Conservation (phyloP, 495 filamentous ascomycete genomes). For the Collariella sp. region DNA sequence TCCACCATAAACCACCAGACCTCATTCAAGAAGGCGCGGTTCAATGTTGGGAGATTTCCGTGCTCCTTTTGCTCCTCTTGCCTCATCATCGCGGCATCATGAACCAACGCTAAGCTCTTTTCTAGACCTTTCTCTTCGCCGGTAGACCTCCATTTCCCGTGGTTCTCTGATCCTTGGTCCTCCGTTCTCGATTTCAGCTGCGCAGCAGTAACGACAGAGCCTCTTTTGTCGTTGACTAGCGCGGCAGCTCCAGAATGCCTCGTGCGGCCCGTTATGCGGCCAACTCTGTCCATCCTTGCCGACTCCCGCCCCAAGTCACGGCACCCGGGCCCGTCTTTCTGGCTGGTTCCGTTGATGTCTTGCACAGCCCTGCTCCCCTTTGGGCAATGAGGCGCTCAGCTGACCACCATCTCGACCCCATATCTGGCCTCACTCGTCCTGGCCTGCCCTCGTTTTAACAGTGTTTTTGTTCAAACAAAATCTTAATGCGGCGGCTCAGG, state of each 20-base stretch:
- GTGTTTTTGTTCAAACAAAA: too few species aligned
- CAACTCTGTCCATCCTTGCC: not conserved
- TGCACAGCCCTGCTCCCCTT: slow-evolving; percentile 8
- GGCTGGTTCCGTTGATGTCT: not conserved
- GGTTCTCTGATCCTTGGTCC: too few species aligned
- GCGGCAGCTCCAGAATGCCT: slow-evolving; percentile 1
- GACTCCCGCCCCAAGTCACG: not conserved
- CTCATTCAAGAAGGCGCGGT: too few species aligned
- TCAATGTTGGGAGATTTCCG: too few species aligned
- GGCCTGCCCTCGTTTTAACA: not conserved
- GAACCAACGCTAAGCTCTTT: too few species aligned
- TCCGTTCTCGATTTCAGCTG: not conserved
- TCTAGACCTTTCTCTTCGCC: too few species aligned
- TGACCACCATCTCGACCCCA: slow-evolving; percentile 1
- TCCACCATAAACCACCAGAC: too few species aligned
- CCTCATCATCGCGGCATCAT: too few species aligned
- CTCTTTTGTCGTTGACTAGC: not conserved
- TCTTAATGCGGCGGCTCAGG: too few species aligned
- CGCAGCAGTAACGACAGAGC: not conserved
- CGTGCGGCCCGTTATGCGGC: slow-evolving; percentile 12
- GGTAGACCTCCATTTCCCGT: too few species aligned
- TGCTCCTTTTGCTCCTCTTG: too few species aligned
- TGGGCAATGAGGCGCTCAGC: not conserved
- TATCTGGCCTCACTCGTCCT: not conserved
- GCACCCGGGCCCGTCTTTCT: not conserved